Conservation (phyloP, 306 rosid species). For the Lathyrus tuberosus region DNA sequence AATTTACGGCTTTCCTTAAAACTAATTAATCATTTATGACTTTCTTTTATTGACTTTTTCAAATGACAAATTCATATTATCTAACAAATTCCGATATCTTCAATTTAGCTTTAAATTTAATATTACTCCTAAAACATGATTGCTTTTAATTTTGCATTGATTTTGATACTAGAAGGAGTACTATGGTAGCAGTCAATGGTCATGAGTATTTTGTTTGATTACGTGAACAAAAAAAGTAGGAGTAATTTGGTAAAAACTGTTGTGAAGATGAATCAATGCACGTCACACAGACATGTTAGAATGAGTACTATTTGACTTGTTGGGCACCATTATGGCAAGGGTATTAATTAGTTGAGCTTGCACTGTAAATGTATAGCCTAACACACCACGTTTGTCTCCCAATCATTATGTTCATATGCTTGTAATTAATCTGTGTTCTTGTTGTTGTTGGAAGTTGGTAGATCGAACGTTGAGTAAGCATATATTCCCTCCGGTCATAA, state of each 20-base stretch:
- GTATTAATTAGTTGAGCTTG: background rate
- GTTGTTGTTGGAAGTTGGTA: background rate
- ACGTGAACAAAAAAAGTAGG: background rate
- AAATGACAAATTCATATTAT: too few relatives aligned
- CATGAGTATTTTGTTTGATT: background rate
- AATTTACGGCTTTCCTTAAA: too few relatives aligned
- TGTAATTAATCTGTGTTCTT: background rate
- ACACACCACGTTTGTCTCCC: constrained; percentile 16
- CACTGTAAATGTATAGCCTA: background rate
- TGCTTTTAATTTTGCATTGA: too few relatives aligned
- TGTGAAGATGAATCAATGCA: background rate
- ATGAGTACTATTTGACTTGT: background rate
- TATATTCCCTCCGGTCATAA: too few relatives aligned
- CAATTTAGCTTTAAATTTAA: too few relatives aligned
- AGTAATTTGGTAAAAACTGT: background rate
- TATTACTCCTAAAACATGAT: too few relatives aligned
- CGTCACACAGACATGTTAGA: background rate
- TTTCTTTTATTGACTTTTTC: too few relatives aligned
- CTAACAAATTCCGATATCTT: too few relatives aligned
- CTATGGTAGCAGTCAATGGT: too few relatives aligned
- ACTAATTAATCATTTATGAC: too few relatives aligned
- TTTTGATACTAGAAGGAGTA: too few relatives aligned
- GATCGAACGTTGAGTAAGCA: background rate
- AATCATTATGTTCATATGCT: too few relatives aligned
- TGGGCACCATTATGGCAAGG: constrained; percentile 7